Conservation (phyloP, 1,284 basidiomycete species). For the Trichosporon sp. region DNA sequence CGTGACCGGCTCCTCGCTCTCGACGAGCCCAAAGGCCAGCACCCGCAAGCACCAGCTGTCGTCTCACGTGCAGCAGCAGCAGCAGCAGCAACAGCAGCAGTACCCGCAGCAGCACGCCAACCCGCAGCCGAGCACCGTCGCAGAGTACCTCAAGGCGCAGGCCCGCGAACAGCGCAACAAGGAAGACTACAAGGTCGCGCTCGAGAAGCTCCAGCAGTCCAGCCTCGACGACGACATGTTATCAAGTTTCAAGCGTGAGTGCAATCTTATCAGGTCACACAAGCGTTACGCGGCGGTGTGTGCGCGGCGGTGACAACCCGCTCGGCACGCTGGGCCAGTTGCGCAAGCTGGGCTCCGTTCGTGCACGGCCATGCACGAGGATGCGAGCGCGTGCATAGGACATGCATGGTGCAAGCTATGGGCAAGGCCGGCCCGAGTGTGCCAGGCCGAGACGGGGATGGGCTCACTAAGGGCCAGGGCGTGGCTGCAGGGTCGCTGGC, state of each 20-base stretch:
- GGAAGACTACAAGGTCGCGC: slow-evolving; percentile 25
- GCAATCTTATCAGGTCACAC: not conserved
- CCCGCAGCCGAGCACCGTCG: not conserved
- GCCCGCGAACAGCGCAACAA: not conserved
- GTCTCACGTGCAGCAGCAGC: not conserved
- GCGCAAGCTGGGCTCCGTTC: too few species aligned
- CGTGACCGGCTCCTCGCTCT: not conserved
- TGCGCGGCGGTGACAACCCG: not conserved
- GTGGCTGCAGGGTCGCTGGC: not conserved
- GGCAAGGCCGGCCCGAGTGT: not conserved
- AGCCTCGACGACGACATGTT: slow-evolving; percentile 41
- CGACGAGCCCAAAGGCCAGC: not conserved
- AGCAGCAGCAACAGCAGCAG: not conserved
- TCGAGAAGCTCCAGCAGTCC: slow-evolving; percentile 30
- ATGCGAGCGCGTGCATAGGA: not conserved
- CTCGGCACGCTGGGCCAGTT: too few species aligned
- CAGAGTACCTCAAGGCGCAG: not conserved
- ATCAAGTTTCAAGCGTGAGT: slow-evolving; percentile 48
- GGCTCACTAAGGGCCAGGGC: not conserved
- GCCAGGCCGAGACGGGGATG: not conserved
- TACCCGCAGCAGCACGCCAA: not conserved
- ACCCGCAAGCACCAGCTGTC: not conserved
- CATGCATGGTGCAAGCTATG: not conserved
- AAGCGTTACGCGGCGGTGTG: not conserved
- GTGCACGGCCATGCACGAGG: not conserved